Evolutionary conservation across 1,284 basidiomycete species (phyloP).

Genomic region (Sutorius eximius): DNA sequence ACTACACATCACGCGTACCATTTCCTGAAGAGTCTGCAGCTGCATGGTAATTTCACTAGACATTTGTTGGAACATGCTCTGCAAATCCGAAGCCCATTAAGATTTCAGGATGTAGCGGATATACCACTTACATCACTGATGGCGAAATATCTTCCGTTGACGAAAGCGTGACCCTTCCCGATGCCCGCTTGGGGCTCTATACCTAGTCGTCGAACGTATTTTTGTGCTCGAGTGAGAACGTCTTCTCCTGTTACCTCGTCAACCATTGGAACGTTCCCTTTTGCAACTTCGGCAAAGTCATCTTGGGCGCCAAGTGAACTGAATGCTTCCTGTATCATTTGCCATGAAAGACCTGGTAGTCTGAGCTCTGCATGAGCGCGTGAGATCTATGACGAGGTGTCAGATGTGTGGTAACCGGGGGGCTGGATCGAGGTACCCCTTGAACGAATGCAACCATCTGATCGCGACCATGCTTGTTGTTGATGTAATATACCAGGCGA

Average conservation of each 20-base stretch:
- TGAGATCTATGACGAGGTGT: constrained; percentile 33
- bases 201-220: constrained; percentile 57
- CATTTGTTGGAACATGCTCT: constrained; percentile 69
- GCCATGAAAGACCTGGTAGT: constrained; percentile 45
- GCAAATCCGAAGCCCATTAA: constrained; percentile 6
- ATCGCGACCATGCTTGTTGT: constrained; percentile 62
- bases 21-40: constrained; percentile 69
- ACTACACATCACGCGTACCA: constrained; percentile 42
- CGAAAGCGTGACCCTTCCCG: constrained; percentile 66
- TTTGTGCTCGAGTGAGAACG: constrained; percentile 43
- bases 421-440: constrained; percentile 41
- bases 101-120: background rate
- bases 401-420: background rate
- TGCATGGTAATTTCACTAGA: constrained; percentile 65
- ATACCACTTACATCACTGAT: constrained; percentile 64
- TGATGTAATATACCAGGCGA: constrained; percentile 66
- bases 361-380: constrained; percentile 38
- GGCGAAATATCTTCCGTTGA: constrained; percentile 84
- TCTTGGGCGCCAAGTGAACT: constrained; percentile 33
- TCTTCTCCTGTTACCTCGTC: constrained; percentile 23
- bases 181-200: constrained; percentile 19
- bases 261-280: constrained; percentile 29
- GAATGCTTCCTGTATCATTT: constrained; percentile 44
- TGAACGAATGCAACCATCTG: constrained; percentile 62
- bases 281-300: constrained; percentile 45